Evolutionary conservation across 768 basidiomycete genomes (phyloP).

Genomic region (Suillus spraguei): DNA sequence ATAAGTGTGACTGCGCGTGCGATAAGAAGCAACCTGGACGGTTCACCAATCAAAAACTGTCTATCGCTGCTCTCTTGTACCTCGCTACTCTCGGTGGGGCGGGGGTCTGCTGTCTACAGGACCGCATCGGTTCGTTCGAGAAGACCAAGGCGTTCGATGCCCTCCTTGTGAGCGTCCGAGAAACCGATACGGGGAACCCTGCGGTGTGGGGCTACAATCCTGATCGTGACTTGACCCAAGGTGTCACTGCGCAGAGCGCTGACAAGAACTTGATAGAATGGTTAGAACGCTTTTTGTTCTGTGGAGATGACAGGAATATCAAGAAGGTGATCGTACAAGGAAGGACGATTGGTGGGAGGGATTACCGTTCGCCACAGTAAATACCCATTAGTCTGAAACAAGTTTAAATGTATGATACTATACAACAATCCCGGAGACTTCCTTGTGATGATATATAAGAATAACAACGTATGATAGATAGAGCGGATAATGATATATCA

Average conservation of each 20-base stretch:
- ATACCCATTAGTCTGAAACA: not conserved
- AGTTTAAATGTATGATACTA: not conserved
- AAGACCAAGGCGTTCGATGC: constrained; percentile 92
- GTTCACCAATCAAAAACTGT: constrained; percentile 65
- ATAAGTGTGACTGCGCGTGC: constrained; percentile 8
- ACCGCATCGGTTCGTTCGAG: constrained; percentile 73
- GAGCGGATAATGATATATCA: not conserved
- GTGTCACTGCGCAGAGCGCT: constrained; percentile 28
- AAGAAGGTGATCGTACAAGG: constrained; percentile 85
- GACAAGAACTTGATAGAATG: constrained; percentile 47
- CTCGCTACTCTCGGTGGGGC: constrained; percentile 95
- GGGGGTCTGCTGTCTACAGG: constrained; percentile 69
- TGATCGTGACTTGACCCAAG: constrained; percentile 33
- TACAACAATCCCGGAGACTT: not conserved
- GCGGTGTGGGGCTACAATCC: constrained; percentile 49
- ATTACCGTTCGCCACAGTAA: constrained; percentile 20
- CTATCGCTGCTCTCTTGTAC: constrained; percentile 77
- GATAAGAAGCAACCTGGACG: constrained; percentile 4
- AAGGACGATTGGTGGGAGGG: constrained; percentile 69
- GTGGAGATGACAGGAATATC: constrained; percentile 87
- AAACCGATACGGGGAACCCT: constrained; percentile 53
- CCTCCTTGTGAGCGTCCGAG: constrained; percentile 63
- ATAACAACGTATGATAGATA: constrained; percentile 11
- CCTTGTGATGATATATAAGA: not conserved
- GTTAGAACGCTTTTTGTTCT: constrained; percentile 86